Percentiles rank a stretch among this genome's conserved stretches.
These are phyloP conservation scores for Luffa aegyptiaca DNA, from an alignment of 306 rosid genomes.

Conservation along the genomic window DNA sequence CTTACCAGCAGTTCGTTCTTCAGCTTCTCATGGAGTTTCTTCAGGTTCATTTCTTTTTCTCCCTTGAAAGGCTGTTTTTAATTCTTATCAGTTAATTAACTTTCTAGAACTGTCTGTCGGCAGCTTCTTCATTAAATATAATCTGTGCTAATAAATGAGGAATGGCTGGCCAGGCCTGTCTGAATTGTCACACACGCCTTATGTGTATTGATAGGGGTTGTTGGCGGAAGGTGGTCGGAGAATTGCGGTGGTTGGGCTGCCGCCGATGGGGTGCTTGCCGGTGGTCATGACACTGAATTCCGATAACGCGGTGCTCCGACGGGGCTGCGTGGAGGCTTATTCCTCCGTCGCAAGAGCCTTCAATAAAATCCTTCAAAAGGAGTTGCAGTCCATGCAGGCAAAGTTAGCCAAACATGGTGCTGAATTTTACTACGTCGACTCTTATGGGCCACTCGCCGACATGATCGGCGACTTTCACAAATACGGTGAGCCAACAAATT, in stretches of 20 bases:
- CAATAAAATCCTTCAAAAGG: constrained; percentile 45
- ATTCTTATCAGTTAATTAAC: too few species aligned
- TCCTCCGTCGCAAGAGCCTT: constrained; percentile 35
- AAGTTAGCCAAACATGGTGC: constrained; percentile 10
- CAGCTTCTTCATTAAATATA: not conserved
- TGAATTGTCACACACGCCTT: not conserved
- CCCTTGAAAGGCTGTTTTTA: too few species aligned
- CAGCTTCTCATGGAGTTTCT: constrained; percentile 28
- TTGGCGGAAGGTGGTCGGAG: constrained; percentile 51
- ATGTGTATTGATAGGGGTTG: constrained; percentile 24
- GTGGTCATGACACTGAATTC: constrained; percentile 32
- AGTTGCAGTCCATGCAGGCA: constrained; percentile 22
- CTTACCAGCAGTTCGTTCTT: constrained; percentile 47
- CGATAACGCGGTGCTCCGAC: constrained; percentile 1
- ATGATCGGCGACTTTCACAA: constrained; percentile 25
- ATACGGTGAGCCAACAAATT: constrained; percentile 27
- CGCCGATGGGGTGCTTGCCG: constrained; percentile 75
- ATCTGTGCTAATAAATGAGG: not conserved
- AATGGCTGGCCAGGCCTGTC: not conserved
- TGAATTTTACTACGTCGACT: constrained; percentile 38
- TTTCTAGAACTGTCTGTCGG: not conserved
- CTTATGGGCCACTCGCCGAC: constrained; percentile 32
- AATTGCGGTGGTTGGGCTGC: constrained; percentile 43
- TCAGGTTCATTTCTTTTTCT: constrained; percentile 28
- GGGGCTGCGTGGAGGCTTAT: constrained; percentile 37